Conservation (phyloP, 108 stramenopile genomes). For the Skeletonema menzelii region DNA sequence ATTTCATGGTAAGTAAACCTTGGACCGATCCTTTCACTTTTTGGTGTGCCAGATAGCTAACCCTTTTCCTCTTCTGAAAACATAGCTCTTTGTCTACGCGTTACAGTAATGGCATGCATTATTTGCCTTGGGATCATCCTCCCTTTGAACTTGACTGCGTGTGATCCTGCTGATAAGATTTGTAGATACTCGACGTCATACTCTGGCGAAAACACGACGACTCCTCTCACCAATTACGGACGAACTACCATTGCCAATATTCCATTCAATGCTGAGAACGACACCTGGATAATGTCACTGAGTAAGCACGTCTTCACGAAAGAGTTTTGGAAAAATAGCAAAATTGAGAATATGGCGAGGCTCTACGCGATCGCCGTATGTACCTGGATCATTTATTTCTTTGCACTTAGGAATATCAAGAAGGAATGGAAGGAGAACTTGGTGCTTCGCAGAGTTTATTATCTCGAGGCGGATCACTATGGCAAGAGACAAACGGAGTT, state of each 20-base stretch:
- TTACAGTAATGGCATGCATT: slow-evolving; percentile 54
- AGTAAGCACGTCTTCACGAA: slow-evolving; percentile 33
- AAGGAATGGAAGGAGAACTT: slow-evolving; percentile 76
- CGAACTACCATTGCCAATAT: slow-evolving; percentile 77
- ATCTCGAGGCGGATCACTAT: slow-evolving; percentile 80
- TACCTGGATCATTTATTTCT: slow-evolving; percentile 64
- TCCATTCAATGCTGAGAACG: slow-evolving; percentile 2
- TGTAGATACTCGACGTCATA: not conserved
- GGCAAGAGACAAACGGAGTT: slow-evolving; percentile 65
- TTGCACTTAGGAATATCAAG: slow-evolving; percentile 46
- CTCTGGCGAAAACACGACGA: not conserved
- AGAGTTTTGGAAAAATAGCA: slow-evolving; percentile 25
- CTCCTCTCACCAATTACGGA: slow-evolving; percentile 74
- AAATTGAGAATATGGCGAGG: slow-evolving; percentile 20
- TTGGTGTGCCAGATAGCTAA: not conserved
- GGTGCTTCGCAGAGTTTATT: slow-evolving; percentile 81
- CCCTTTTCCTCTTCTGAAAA: not conserved
- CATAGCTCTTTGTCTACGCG: slow-evolving; percentile 55
- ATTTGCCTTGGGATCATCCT: slow-evolving; percentile 64
- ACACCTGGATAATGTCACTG: not conserved
- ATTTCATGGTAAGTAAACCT: slow-evolving; percentile 65
- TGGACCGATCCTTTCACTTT: not conserved
- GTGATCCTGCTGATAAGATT: slow-evolving; percentile 19
- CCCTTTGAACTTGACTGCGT: slow-evolving; percentile 68
- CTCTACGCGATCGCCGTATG: slow-evolving; percentile 59